Conservation (phyloP, 495 filamentous ascomycete genomes). For the Talaromyces adpressus region DNA sequence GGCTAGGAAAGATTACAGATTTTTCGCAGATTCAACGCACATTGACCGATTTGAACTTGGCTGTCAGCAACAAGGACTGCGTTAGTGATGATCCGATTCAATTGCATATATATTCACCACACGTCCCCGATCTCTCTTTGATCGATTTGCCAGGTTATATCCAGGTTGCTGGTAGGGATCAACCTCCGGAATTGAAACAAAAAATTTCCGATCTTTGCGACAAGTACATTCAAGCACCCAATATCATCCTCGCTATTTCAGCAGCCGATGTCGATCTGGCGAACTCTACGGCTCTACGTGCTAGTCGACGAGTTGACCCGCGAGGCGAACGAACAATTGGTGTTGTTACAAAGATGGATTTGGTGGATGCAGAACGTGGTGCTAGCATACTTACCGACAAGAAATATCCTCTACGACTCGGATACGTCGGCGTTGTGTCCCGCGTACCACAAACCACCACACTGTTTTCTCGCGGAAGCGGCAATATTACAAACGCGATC, state of each 20-base stretch:
- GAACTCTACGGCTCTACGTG: constrained; percentile 88
- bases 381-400: constrained; percentile 70
- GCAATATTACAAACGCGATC: constrained; percentile 75
- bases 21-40: constrained; percentile 90
- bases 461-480: constrained; percentile 77
- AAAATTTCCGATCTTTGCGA: constrained; percentile 97
- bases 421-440: constrained; percentile 95
- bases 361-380: constrained; percentile 80
- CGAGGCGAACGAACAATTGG: constrained; percentile 94
- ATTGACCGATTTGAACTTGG: constrained; percentile 88
- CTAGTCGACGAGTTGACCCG: constrained; percentile 87
- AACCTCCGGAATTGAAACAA: constrained; percentile 85
- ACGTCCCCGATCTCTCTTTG: constrained; percentile 90
- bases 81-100: constrained; percentile 97
- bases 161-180: constrained; percentile 84
- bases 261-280: constrained; percentile 96
- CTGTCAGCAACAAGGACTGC: constrained; percentile 82
- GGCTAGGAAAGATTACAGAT: constrained; percentile 84
- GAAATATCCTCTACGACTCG: constrained; percentile 89
- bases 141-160: constrained; percentile 98
- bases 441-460: constrained; percentile 66
- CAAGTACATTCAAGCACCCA: constrained; percentile 94
- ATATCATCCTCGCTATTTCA: constrained; percentile 95
- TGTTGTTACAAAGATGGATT: constrained; percentile 98
- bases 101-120: constrained; percentile 87